A percentile compares a stretch with the other conserved stretches of the same genome.
Evolutionary conservation across 768 basidiomycete species (phyloP).

Genomic region (Suillus bovinus): DNA sequence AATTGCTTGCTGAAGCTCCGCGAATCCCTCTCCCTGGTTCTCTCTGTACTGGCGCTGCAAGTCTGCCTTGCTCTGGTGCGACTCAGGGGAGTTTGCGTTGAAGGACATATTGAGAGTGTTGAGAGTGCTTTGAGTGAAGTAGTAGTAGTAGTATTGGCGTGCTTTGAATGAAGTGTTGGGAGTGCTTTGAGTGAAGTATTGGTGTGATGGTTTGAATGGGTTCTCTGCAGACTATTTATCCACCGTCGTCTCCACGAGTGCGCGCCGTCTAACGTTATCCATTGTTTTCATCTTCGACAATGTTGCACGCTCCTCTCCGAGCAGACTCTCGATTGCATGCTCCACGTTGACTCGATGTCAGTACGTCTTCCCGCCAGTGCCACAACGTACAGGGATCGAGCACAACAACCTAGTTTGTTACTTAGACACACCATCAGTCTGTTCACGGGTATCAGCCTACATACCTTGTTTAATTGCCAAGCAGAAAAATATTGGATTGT

Average conservation of each 20-base stretch:
- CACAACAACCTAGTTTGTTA: not conserved
- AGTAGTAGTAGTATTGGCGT: too few relatives aligned
- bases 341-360: not conserved
- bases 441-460: not conserved
- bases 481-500: too few relatives aligned
- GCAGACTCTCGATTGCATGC: not conserved
- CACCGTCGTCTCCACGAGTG: not conserved
- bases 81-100: not conserved
- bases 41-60: constrained; percentile 1
- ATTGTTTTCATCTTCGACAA: not conserved
- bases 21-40: constrained; percentile 2
- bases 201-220: too few relatives aligned
- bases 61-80: not conserved
- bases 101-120: not conserved
- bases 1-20: constrained; percentile 7
- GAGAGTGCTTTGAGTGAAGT: not conserved
- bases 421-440: not conserved
- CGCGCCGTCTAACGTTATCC: not conserved
- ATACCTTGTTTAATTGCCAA: not conserved
- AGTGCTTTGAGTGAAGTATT: too few relatives aligned
- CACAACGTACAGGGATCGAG: not conserved
- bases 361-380: not conserved
- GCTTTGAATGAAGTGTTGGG: too few relatives aligned
- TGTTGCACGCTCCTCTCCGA: too few relatives aligned
- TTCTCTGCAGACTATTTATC: not conserved